Conservation (phyloP, 495 filamentous ascomycete species). For the Lasiosphaeria hispida region DNA sequence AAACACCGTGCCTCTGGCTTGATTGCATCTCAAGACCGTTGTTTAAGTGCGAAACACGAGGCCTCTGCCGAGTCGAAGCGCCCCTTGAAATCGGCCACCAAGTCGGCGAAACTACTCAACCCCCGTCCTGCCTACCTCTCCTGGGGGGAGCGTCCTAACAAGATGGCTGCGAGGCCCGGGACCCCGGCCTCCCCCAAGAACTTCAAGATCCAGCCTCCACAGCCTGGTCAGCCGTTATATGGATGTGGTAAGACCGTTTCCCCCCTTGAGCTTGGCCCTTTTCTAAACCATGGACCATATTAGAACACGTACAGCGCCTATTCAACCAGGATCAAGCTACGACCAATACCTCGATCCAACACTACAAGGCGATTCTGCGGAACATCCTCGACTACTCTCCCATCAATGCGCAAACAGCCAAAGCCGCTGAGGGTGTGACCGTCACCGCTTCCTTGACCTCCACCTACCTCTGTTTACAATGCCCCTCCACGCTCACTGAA, state of each 20-base stretch:
- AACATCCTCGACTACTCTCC: slow-evolving; percentile 50
- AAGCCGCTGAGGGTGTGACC: slow-evolving; percentile 36
- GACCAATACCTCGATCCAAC: slow-evolving; percentile 49
- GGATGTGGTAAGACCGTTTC: slow-evolving; percentile 49
- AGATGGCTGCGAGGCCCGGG: slow-evolving; percentile 44
- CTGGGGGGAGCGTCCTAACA: not conserved
- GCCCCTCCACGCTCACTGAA: slow-evolving; percentile 55
- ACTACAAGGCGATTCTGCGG: slow-evolving; percentile 53
- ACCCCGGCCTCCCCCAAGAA: slow-evolving; percentile 55
- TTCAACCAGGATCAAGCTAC: slow-evolving; percentile 48
- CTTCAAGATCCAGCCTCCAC: slow-evolving; percentile 49
- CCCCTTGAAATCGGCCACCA: not conserved
- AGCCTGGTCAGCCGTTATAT: slow-evolving; percentile 50
- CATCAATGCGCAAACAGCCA: slow-evolving; percentile 50
- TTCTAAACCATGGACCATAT: slow-evolving; percentile 20
- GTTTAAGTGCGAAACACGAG: too few relatives aligned
- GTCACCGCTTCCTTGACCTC: slow-evolving; percentile 52
- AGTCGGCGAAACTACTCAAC: not conserved
- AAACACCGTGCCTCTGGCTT: too few relatives aligned
- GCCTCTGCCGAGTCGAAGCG: not conserved
- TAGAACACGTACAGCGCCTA: slow-evolving; percentile 55
- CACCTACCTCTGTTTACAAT: slow-evolving; percentile 71
- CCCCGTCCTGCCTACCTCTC: not conserved
- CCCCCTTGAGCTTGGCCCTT: not conserved
- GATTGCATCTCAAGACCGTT: too few relatives aligned